Base-by-base conservation (phyloP, 1,284 basidiomycete genomes). In the Cutaneotrichosporon cyanovorans region DNA sequence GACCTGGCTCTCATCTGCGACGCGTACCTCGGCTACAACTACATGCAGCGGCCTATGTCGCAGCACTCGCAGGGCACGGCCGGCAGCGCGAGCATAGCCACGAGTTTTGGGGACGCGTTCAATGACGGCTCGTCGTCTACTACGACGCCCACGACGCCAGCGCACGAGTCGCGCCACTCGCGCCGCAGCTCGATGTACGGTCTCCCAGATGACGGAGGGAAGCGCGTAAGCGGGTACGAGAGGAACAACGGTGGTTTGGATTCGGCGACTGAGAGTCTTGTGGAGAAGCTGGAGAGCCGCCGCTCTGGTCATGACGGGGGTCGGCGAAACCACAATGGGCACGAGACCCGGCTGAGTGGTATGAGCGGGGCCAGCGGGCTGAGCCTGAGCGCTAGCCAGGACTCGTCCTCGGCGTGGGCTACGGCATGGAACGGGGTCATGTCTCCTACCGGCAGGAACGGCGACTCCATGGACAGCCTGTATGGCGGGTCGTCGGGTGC, bases 1-100 rank as follows among this genome's bases (percentile, higher is more conserved):
- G 91, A 96, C 73, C 76, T 96, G 18, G 83, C 83, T 3, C 75
- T 95, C 40, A 80, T 95, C 44, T 77, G 84, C 38, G 85, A 90
- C 57, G 79, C 92, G 22, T 87, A 91, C 65, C 80, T 90, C 28
- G 51, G 48, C 8, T 54, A 59, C 2, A 50, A 57, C 28, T n/a
- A 28, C 25, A 12, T 28, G 25, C 22, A 63, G 4, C 60, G 64
- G 11, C 62, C 64, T 2, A 37, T 42, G 4, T 64, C 66, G 2
- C 52, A 52, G 10, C 52, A 57, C 33, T 64, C 62, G 14, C 30
- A 22, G 16, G 20, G 28, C 25, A 50, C 58, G 19, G 21, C 14
- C 21, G 18, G 25, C 19, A n/a, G 23, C 19, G 16, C 22, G 11
- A 46, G 35, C 16, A 28, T 28, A 28, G 25, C 12, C 25, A 28